phyloP scores from a whole-genome alignment of 2,329 filamentous ascomycete genomes.

The Fusarium xylarioides region DNA sequence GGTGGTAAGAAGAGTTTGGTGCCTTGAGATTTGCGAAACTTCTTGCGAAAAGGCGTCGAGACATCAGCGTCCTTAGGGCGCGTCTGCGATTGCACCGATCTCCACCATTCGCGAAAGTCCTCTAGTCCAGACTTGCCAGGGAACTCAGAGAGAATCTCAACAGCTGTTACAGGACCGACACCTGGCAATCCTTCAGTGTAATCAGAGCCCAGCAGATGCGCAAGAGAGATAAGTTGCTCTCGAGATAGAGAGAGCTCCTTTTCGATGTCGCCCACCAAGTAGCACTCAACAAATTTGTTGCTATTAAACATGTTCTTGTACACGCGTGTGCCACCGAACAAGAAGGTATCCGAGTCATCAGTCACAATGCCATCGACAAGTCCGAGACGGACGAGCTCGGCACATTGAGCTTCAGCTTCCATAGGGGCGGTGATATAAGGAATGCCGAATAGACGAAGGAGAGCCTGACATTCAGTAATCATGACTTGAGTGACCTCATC shows the following conservation, averaged over 20 bases:
- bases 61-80: slow-evolving; percentile 71
- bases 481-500: slow-evolving; percentile 97
- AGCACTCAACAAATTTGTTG: slow-evolving; percentile 98
- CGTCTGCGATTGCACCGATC: slow-evolving; percentile 73
- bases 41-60: slow-evolving; percentile 75
- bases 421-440: slow-evolving; percentile 98
- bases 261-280: slow-evolving; percentile 83
- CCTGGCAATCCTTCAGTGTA: slow-evolving; percentile 93
- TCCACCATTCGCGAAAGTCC: slow-evolving; percentile 91
- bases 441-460: slow-evolving; percentile 89
- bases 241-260: slow-evolving; percentile 88
- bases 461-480: slow-evolving; percentile 92
- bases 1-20: slow-evolving; percentile 87
- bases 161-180: slow-evolving; percentile 90
- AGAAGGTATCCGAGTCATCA: slow-evolving; percentile 94
- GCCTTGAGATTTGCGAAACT: slow-evolving; percentile 82
- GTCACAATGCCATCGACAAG: slow-evolving; percentile 98
- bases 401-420: slow-evolving; percentile 98
- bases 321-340: slow-evolving; percentile 94
- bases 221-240: slow-evolving; percentile 87
- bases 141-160: slow-evolving; percentile 95
- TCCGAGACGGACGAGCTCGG: slow-evolving; percentile 84
- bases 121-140: slow-evolving; percentile 67
- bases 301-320: slow-evolving; percentile 99
- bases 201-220: slow-evolving; percentile 90